A percentile compares a stretch with the other conserved stretches of the same genome.
Evolutionary conservation across 257 asterid genomes (phyloP).

Genomic region (Salvia hispanica): DNA sequence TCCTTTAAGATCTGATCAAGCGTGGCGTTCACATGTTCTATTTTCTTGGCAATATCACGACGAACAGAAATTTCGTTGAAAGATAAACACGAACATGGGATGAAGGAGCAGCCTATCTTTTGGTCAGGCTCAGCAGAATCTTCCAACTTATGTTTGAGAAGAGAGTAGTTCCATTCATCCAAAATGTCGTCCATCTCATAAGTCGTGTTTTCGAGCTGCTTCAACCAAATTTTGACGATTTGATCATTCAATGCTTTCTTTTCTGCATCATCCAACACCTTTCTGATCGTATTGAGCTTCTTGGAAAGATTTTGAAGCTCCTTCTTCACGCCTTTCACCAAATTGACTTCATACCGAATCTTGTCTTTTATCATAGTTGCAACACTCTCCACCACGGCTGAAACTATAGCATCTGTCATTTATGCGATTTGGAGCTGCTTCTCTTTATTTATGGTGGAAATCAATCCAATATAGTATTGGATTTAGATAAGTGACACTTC

Average conservation of each 20-base stretch:
- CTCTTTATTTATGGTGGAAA: too few species aligned
- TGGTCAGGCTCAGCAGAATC: background rate
- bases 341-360: too few species aligned
- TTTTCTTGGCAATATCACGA: background rate
- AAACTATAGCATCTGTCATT: too few species aligned
- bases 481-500: too few species aligned
- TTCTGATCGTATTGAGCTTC: background rate
- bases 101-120: background rate
- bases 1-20: background rate
- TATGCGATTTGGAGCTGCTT: too few species aligned
- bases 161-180: background rate
- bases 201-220: background rate
- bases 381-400: too few species aligned
- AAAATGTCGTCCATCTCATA: background rate
- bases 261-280: background rate
- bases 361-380: too few species aligned
- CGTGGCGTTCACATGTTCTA: background rate
- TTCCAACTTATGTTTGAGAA: slow-evolving; percentile 1
- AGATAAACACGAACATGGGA: background rate
- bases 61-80: background rate
- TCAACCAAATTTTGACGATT: background rate
- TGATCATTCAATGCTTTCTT: background rate
- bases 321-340: background rate
- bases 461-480: too few species aligned
- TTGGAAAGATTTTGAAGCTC: background rate